Conservation (phyloP, 805 yeast species). For the Saccharomycopsis capsularis region DNA sequence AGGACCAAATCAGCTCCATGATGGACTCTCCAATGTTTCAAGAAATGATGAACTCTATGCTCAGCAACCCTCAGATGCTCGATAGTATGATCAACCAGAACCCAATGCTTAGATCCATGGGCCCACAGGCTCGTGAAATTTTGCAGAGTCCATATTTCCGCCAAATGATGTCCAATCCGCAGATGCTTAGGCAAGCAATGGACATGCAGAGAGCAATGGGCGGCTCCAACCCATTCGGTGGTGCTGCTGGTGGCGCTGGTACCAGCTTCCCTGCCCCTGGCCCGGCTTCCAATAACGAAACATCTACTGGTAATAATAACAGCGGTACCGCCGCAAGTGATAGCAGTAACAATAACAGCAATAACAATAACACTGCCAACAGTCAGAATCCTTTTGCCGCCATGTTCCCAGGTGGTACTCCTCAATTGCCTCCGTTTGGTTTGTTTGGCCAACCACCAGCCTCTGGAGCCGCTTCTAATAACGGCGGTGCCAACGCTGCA, state of each 20-base stretch:
- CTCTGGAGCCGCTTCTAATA: slow-evolving; percentile 25
- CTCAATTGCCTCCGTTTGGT: slow-evolving; percentile 41
- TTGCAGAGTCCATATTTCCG: slow-evolving; percentile 79
- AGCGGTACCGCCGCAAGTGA: no score
- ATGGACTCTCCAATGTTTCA: slow-evolving; percentile 77
- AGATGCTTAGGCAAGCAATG: slow-evolving; percentile 76
- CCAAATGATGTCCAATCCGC: slow-evolving; percentile 76
- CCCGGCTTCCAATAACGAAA: slow-evolving; percentile 22
- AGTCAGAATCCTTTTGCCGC: slow-evolving; percentile 46
- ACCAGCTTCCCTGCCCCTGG: slow-evolving; percentile 36
- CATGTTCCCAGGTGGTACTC: slow-evolving; percentile 32
- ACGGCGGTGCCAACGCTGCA: slow-evolving; percentile 59
- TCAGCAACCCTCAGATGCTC: slow-evolving; percentile 82
- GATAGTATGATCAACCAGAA: slow-evolving; percentile 75
- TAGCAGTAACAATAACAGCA: neutral
- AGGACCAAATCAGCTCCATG: slow-evolving; percentile 60
- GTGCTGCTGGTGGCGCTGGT: slow-evolving; percentile 28
- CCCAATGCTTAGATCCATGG: slow-evolving; percentile 80
- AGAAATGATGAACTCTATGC: slow-evolving; percentile 74
- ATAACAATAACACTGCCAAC: slow-evolving; percentile 22
- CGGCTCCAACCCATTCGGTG: slow-evolving; percentile 26
- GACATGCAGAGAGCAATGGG: slow-evolving; percentile 53
- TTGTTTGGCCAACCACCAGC: slow-evolving; percentile 25
- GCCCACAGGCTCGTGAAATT: slow-evolving; percentile 83
- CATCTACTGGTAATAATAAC: slow-evolving; percentile 1